These are phyloP conservation scores for Geranium brycei DNA, from an alignment of 345 rosid species.

Conservation along the genomic window DNA sequence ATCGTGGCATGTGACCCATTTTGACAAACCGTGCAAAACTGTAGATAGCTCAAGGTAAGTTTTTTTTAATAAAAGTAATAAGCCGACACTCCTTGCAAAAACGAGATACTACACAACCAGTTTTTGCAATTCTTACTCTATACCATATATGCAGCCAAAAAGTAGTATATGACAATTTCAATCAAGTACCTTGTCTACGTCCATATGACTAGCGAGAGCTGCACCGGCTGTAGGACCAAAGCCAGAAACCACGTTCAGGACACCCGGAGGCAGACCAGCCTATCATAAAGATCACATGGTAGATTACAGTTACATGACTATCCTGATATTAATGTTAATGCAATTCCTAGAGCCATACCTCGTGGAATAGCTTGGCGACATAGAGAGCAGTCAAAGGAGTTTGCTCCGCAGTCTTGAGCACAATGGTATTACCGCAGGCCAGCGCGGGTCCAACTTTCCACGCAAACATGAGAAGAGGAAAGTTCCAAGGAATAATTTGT, in stretches of 20 bases:
- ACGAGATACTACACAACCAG: too few relatives aligned
- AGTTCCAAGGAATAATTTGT: constrained; percentile 59
- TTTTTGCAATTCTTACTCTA: too few relatives aligned
- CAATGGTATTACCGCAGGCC: constrained; percentile 51
- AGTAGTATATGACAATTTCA: background rate
- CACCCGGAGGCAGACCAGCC: constrained; percentile 96
- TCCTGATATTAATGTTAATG: background rate
- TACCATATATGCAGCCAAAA: too few relatives aligned
- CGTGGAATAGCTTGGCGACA: constrained; percentile 44
- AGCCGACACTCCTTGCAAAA: too few relatives aligned
- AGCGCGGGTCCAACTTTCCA: constrained; percentile 64
- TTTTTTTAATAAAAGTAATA: too few relatives aligned
- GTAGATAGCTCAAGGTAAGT: too few relatives aligned
- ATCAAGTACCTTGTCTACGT: constrained; percentile 79
- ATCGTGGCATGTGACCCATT: too few relatives aligned
- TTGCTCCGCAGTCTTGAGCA: constrained; percentile 52
- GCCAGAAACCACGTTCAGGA: constrained; percentile 73
- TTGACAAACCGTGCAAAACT: too few relatives aligned
- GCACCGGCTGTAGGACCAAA: constrained; percentile 82
- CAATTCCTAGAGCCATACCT: constrained; percentile 26
- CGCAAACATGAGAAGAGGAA: constrained; percentile 49
- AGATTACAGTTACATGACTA: constrained; percentile 9
- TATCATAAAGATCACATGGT: constrained; percentile 13
- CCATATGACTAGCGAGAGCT: constrained; percentile 76
- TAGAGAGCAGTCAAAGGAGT: constrained; percentile 52